Base-by-base conservation (phyloP, 305 asterid species). In the Coffea humblotiana region DNA sequence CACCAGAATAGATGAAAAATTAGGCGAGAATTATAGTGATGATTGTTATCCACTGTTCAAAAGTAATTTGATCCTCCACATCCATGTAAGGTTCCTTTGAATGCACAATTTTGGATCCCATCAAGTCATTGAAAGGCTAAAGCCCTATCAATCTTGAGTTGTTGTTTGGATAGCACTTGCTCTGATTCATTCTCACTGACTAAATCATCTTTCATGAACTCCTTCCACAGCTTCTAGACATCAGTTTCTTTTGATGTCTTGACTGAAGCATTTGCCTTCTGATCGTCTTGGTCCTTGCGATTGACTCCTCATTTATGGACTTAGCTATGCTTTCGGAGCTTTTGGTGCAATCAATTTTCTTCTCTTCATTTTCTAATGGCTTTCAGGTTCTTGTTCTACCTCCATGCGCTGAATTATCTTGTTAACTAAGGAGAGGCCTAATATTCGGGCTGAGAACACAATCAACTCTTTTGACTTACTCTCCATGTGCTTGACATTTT, bases 401-500 rank as follows among this genome's bases (percentile, higher is more conserved):
- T 37, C 80, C 23, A 16, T 15, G 14, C 11, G 58, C 8, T 67
- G 78, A 27, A 47, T 81, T 70, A 47, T 52, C 63, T 78, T 79
- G 35, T 77, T 7, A 61, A 69, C 71, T 3, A 78, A 71, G 47
- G 79, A 5, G 23, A 64, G 76, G 14, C 75, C 74, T 25, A 83
- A 78, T 29, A 79, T 76, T 71, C 75, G 83, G 56, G 85, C 86
- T 23, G 85, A 84, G 11, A 58, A 70, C 77, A 18, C 25, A 3
- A 81, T 25, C 19, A 85, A 8, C 21, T 71, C 83, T 56, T 78
- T 43, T 9, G 32, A 29, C 32, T 29, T 29, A 29, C 32, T 29
- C 32, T 86, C 84, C 19, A 60, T 49, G 0, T 48, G 63, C 32
- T 43, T 71, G 32, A 75, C 29, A 54, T 82, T 76, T 25, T 77